Evolutionary conservation across 2,329 filamentous ascomycete genomes (phyloP), one percentile per base, ranked within the genome.

Genomic region (Proliferodiscus dingleyae): DNA sequence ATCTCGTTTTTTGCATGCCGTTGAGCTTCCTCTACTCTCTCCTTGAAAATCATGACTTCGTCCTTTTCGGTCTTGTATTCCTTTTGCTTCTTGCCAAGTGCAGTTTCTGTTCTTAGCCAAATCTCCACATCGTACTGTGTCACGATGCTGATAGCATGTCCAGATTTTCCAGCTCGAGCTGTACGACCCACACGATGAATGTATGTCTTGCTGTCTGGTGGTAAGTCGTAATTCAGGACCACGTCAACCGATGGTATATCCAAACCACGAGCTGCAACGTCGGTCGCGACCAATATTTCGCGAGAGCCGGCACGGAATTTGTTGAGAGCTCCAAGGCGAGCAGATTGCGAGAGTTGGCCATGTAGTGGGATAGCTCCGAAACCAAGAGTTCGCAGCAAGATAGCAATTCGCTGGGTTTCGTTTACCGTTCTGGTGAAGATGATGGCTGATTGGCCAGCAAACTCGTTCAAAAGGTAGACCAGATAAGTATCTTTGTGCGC

Each of bases 291-390:
- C 3, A 98, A 78, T 30, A 98, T 91, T 54, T 94, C 81, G 33
- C 89, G 77, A n/a, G 77, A 80, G 6, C 83, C 81, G 3, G 85
- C 74, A 44, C 85, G 83, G 74, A 98, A 97, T 64, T 97, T 97
- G 64, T 86, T 87, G 7, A 98, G 73, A 0, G 93, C 87, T 5
- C 89, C 90, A 1, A 97, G 71, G 55, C 93, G 88, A 13, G 87
- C 78, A 1, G 87, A 87, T 65, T 98, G 93, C 1, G 83, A 89
- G 41, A 98, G 78, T 62, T 95, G 88, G 7, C 91, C 93, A 67
- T 98, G 91, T 0, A 98, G 76, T 0, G 93, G 91, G 49, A 97
- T 93, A 3, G 90, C 91, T 32, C 85, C 83, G 62, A 96, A 93
- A 22, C 90, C 91, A 3, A 98, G 79, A 0, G 83, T 77, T 39